Evolutionary conservation across 2,329 filamentous ascomycete genomes (phyloP), one percentile per base, ranked within the genome.

Genomic region (Anthostomella pinea): DNA sequence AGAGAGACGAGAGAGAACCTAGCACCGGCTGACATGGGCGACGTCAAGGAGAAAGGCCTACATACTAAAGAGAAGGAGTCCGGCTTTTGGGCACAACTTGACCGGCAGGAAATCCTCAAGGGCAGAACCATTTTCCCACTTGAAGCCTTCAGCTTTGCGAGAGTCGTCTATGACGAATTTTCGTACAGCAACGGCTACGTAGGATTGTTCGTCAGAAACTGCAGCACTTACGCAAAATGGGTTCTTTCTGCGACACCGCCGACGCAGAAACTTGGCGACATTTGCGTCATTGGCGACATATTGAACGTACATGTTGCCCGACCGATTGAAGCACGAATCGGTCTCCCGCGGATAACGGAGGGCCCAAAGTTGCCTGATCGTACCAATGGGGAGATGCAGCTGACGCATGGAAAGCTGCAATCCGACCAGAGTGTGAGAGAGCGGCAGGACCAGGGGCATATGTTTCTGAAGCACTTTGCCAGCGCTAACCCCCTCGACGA

Each of bases 241-340:
- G 54, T 69, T 20, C 52, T 71, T 2, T 70, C 67, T 0, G 68
- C 63, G 2, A 71, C 68, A 0, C 67, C 67, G 0, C 63, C 64
- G 2, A 53, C 64, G 1, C 47, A 49, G 4, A 56, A 53, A 11
- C 58, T 71, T 4, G 52, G 45, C 6, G 57, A 64, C 6, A 47
- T 69, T 2, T 65, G 62, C 42, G 48, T 44, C 11, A 59, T 63
- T 10, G 65, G 56, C 1, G 43, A 50, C 2, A 45, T 64, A 2
- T 39, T 71, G 19, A 58, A 60, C 10, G 40, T 68, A 1, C 66
- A 70, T 33, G 38, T 71, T 6, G 67, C 64, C 1, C 54, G 64
- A 4, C 53, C 60, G 0, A 47, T 57, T 6, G 53, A 61, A 13
- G 28, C 39, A 6, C 51, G 58, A 3, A 34, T 41, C 1, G 58